These are phyloP conservation scores for Talaromyces albobiverticillius DNA, from an alignment of 2,329 filamentous ascomycete genomes.

Conservation along the genomic window DNA sequence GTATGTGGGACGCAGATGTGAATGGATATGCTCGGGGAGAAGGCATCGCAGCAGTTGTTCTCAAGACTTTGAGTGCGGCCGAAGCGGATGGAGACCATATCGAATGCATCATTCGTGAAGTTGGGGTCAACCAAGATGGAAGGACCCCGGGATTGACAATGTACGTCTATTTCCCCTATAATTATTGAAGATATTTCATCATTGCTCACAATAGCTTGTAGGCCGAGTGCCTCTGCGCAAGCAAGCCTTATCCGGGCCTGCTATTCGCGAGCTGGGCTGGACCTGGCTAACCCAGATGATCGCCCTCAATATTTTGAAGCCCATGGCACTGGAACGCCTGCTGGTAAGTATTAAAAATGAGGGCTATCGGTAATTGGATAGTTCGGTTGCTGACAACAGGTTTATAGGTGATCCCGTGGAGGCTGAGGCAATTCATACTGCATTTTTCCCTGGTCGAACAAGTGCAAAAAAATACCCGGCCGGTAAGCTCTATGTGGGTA, in stretches of 20 bases:
- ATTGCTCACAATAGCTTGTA: too few species aligned
- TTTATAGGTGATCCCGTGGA: conserved; percentile 23
- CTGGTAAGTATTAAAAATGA: too few species aligned
- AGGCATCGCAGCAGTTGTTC: conserved; percentile 46
- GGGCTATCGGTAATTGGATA: too few species aligned
- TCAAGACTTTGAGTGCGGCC: conserved; percentile 50
- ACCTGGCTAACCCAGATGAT: conserved; percentile 21
- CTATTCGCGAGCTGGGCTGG: conserved; percentile 35
- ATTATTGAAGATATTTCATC: too few species aligned
- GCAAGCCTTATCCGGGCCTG: conserved; percentile 32
- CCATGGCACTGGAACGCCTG: conserved; percentile 37
- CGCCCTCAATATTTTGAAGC: conserved; percentile 39
- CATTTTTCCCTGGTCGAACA: background rate
- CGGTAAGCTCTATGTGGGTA: conserved; percentile 22
- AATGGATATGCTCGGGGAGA: conserved; percentile 53
- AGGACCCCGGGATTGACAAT: conserved; percentile 27
- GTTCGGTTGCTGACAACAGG: too few species aligned
- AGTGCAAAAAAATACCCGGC: too few species aligned
- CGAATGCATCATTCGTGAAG: conserved; percentile 31
- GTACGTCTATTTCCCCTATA: too few species aligned
- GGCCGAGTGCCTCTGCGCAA: conserved; percentile 33
- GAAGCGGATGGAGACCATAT: conserved; percentile 44
- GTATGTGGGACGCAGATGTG: conserved; percentile 45
- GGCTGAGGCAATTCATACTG: conserved; percentile 6
- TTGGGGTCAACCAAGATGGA: conserved; percentile 32